Conservation (phyloP, 2,329 filamentous ascomycete species). For the Penicillium occitanis region DNA sequence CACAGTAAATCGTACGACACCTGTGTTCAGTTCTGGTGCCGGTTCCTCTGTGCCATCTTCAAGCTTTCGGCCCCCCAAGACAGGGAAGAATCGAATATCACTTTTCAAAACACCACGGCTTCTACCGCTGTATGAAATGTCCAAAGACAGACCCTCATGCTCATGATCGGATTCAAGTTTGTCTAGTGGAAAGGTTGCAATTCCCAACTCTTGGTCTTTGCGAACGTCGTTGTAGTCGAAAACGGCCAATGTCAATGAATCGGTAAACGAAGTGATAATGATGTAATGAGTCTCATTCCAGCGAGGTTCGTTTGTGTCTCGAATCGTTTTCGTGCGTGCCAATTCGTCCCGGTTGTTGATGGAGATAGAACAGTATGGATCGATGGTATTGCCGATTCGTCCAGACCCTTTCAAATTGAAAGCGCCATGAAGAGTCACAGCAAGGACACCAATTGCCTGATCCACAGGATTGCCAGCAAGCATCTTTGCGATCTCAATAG, state of each 20-base stretch:
- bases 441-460: slow-evolving; percentile 90
- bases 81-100: slow-evolving; percentile 93
- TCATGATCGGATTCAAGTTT: slow-evolving; percentile 73
- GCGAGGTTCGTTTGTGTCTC: slow-evolving; percentile 79
- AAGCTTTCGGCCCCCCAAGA: slow-evolving; percentile 66
- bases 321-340: slow-evolving; percentile 82
- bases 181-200: slow-evolving; percentile 81
- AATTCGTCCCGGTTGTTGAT: slow-evolving; percentile 80
- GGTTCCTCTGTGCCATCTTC: slow-evolving; percentile 77
- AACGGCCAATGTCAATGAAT: slow-evolving; percentile 78
- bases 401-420: slow-evolving; percentile 92
- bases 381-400: slow-evolving; percentile 85
- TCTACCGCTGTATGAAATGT: slow-evolving; percentile 81
- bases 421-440: slow-evolving; percentile 85
- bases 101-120: slow-evolving; percentile 74
- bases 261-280: slow-evolving; percentile 86
- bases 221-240: slow-evolving; percentile 95
- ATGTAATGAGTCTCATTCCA: slow-evolving; percentile 98
- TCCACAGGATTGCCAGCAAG: slow-evolving; percentile 90
- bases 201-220: slow-evolving; percentile 93
- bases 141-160: slow-evolving; percentile 80
- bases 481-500: slow-evolving; percentile 98
- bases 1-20: slow-evolving; percentile 88
- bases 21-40: slow-evolving; percentile 84
- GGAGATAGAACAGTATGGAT: slow-evolving; percentile 84